Evolutionary conservation across 495 filamentous ascomycete genomes (phyloP), one percentile per base, ranked within the genome.

Genomic region (Penicillium diatomitis): DNA sequence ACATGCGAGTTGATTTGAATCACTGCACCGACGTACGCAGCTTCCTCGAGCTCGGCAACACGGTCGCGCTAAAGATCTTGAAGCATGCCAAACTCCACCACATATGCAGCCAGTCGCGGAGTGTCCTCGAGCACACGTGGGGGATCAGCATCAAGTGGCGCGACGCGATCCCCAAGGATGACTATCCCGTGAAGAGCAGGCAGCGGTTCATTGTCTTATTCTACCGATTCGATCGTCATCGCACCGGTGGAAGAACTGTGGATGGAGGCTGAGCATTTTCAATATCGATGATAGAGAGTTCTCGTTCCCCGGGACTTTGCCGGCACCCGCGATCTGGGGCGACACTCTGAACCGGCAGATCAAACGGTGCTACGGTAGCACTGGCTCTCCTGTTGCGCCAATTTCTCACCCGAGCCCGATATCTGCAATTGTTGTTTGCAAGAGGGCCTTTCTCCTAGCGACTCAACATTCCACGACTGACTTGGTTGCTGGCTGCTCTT

Each of bases 111-210:
- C 53, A 55, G 48, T 55, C 37, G 48, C 34, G 44, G 32, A 36
- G 5, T 55, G n/a, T 7, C 32, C 49, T 46, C 48, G 41, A 45
- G 35, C 32, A 32, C 53, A 55, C 53, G 53, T 55, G 53, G 52
- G 20, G 48, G 41, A 33, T 9, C 6, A 43, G 44, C 27, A 41
- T 37, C 41, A 53, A 41, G 34, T 41, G 41, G 36, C 44, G 12
- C 31, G 34, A 46, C 12, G 30, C 37, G 41, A 33, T 12, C 30
- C 31, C 29, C 31, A 34, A 20, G 44, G 32, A 4, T n/a, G 12
- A 2, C 5, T 29, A 4, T 41, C 11, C 4, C n/a, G 32, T 20
- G 20, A 20, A 20, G 20, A 20, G 20, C 20, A 20, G 20, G 20
- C 2, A 20, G 20, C 20, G 20, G 20, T 20, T 20, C 20, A 20